A percentile compares a stretch with the other conserved stretches of the same genome.
phyloP scores from a whole-genome alignment of 2,329 filamentous ascomycete species.

The Colletotrichum sp. region DNA sequence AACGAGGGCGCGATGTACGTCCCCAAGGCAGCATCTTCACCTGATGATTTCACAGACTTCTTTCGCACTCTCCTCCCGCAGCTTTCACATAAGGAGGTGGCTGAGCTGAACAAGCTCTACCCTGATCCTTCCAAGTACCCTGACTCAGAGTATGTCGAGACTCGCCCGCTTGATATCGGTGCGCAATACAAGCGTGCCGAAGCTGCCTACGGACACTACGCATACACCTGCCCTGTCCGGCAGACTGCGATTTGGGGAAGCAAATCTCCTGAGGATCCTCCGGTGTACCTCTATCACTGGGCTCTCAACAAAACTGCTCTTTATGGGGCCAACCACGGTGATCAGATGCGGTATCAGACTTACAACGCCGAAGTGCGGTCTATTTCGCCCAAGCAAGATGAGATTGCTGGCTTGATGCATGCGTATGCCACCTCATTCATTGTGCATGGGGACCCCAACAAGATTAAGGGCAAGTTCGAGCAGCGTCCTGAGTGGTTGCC shows the following conservation, averaged over 20 bases:
- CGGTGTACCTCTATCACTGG: constrained; percentile 34
- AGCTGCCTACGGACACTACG: constrained; percentile 59
- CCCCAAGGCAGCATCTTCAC: not conserved
- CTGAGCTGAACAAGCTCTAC: constrained; percentile 33
- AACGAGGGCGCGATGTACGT: constrained; percentile 37
- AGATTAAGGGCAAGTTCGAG: constrained; percentile 25
- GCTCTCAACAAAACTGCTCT: constrained; percentile 29
- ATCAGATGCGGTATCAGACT: constrained; percentile 49
- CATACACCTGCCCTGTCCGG: constrained; percentile 56
- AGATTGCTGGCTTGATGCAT: constrained; percentile 17
- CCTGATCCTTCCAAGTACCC: constrained; percentile 35
- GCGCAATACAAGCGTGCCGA: constrained; percentile 60
- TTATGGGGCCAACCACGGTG: constrained; percentile 45
- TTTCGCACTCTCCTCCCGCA: constrained; percentile 31
- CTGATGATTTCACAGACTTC: constrained; percentile 29
- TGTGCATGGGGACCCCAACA: constrained; percentile 13
- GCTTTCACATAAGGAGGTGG: constrained; percentile 31
- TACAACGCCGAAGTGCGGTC: constrained; percentile 40
- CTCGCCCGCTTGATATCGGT: constrained; percentile 42
- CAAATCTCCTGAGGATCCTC: constrained; percentile 15
- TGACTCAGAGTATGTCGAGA: constrained; percentile 42
- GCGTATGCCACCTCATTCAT: constrained; percentile 10
- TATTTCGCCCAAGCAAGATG: constrained; percentile 34
- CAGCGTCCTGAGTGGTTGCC: constrained; percentile 26
- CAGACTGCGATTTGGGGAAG: constrained; percentile 45